phyloP scores from a whole-genome alignment of 768 basidiomycete species.

The Tricholoma sp. region DNA sequence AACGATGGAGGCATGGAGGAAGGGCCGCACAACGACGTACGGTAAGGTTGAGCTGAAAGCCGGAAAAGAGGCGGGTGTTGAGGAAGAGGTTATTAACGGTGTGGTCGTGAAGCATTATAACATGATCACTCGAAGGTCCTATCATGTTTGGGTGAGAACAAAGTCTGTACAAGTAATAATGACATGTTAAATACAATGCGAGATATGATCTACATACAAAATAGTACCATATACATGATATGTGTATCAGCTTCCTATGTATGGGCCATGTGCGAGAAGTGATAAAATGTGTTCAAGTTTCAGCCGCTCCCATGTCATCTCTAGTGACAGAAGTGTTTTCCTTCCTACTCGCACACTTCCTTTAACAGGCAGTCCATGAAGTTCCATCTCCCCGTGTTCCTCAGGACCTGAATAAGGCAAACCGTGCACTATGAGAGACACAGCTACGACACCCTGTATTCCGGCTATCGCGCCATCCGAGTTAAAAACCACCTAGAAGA shows the following conservation, averaged over 20 bases:
- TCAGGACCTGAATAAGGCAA: constrained; percentile 41
- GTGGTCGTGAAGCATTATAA: constrained; percentile 55
- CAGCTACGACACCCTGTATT: constrained; percentile 57
- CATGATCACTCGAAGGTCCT: constrained; percentile 17
- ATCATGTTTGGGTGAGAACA: neutral
- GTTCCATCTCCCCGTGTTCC: constrained; percentile 42
- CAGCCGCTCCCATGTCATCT: neutral
- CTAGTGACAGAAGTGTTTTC: constrained; percentile 25
- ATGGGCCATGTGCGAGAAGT: neutral
- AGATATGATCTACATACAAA: neutral
- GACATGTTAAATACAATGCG: neutral
- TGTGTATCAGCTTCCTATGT: neutral
- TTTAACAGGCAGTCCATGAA: constrained; percentile 60
- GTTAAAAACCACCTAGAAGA: constrained; percentile 60
- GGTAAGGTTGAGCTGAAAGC: constrained; percentile 41
- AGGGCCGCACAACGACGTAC: constrained; percentile 45
- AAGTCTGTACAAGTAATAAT: neutral
- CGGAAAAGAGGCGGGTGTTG: constrained; percentile 36
- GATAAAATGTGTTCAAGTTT: neutral
- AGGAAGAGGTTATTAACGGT: constrained; percentile 52
- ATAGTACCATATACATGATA: neutral
- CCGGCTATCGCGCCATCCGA: constrained; percentile 63
- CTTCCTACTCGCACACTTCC: constrained; percentile 65
- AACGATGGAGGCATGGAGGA: constrained; percentile 49
- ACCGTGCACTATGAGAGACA: constrained; percentile 54